phyloP scores from a whole-genome alignment of 2,329 filamentous ascomycete genomes.

The Stenocarpella maydis region DNA sequence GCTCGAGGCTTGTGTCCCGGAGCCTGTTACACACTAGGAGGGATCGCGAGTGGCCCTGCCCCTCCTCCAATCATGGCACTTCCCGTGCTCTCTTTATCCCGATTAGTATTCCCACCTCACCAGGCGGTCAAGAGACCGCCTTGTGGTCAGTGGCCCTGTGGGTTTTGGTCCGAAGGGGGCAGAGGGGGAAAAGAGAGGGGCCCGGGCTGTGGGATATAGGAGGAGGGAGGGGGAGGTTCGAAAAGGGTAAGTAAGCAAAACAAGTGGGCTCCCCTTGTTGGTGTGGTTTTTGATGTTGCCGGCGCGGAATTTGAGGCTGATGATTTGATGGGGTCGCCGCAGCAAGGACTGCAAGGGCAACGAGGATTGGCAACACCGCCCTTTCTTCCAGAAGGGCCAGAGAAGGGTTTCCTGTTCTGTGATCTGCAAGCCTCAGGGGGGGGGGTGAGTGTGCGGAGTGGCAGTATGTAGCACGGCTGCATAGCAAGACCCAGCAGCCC shows the following conservation, averaged over 20 bases:
- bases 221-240: neutral
- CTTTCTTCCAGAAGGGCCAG: constrained; percentile 28
- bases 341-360: neutral
- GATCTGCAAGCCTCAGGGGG: constrained; percentile 24
- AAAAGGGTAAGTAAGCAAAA: constrained; percentile 5
- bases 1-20: neutral
- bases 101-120: constrained; percentile 14
- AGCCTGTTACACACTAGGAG: constrained; percentile 9
- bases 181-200: neutral
- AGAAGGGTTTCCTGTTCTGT: constrained; percentile 11
- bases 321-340: constrained; percentile 23
- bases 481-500: no score
- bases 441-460: no score
- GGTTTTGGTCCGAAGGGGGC: neutral
- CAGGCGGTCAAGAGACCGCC: constrained; percentile 32
- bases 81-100: constrained; percentile 2
- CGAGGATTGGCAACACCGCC: constrained; percentile 31
- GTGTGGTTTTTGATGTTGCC: neutral
- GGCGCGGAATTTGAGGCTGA: constrained; percentile 28
- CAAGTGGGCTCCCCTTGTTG: constrained; percentile 17
- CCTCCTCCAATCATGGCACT: constrained; percentile 26
- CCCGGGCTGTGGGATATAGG: constrained; percentile 6
- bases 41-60: constrained; percentile 6
- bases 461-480: neutral
- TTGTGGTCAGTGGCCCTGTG: constrained; percentile 3